A percentile compares a stretch with the other conserved stretches of the same genome.
These are phyloP conservation scores for Penicillium verrucosum DNA, from an alignment of 2,329 filamentous ascomycete species.

Conservation along the genomic window DNA sequence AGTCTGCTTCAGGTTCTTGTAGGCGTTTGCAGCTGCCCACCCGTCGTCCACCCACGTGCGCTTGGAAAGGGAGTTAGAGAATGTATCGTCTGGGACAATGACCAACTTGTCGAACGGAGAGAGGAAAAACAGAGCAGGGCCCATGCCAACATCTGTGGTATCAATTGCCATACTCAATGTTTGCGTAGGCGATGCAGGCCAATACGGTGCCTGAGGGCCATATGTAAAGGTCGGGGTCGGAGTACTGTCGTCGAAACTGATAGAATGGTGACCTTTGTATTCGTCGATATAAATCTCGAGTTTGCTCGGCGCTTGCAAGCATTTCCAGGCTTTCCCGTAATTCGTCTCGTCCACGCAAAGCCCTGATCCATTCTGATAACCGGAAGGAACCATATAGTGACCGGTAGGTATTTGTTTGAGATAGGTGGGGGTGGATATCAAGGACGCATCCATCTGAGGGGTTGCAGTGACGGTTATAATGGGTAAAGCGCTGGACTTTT, in stretches of 20 bases:
- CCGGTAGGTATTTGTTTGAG: constrained; percentile 51
- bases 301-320: constrained; percentile 37
- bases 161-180: constrained; percentile 56
- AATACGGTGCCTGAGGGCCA: constrained; percentile 57
- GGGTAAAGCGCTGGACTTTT: constrained; percentile 20
- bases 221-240: constrained; percentile 50
- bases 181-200: constrained; percentile 43
- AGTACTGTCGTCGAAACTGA: constrained; percentile 41
- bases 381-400: constrained; percentile 48
- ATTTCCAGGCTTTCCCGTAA: constrained; percentile 53
- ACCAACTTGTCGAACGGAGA: constrained; percentile 63
- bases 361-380: constrained; percentile 47
- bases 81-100: constrained; percentile 45
- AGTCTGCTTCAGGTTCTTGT: constrained; percentile 39
- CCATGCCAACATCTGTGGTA: constrained; percentile 53
- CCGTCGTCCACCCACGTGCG: constrained; percentile 28
- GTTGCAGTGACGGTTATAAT: constrained; percentile 50
- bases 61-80: constrained; percentile 30
- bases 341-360: constrained; percentile 48
- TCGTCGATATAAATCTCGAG: constrained; percentile 31
- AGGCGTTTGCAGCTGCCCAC: constrained; percentile 17
- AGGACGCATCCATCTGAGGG: constrained; percentile 49
- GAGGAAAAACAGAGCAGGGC: constrained; percentile 64
- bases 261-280: constrained; percentile 25
- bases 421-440: constrained; percentile 45